A percentile compares a stretch with the other conserved stretches of the same genome.
Conservation (phyloP, 768 basidiomycete species). For the Macrolepiota albuminosa region DNA sequence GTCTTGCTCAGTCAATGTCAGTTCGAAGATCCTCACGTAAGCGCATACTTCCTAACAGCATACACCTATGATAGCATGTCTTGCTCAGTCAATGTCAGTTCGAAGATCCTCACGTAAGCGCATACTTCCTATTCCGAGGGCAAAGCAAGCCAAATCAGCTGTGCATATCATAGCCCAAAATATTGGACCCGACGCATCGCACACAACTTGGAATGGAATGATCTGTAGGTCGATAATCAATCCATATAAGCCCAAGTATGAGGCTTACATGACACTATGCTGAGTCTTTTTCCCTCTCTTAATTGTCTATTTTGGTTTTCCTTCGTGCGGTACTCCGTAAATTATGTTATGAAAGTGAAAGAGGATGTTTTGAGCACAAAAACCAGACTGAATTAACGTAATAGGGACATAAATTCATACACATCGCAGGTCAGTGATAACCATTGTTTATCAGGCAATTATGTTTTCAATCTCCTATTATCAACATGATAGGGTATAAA, state of each 20-base stretch:
- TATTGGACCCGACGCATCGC: background rate
- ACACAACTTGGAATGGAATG: background rate
- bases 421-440: background rate
- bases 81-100: background rate
- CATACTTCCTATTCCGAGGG: too few relatives aligned
- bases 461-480: background rate
- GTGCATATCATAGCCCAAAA: background rate
- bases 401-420: background rate
- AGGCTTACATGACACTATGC: too few relatives aligned
- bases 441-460: too few relatives aligned
- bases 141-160: too few relatives aligned
- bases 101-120: background rate
- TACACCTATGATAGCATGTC: background rate
- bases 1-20: background rate
- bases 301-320: background rate
- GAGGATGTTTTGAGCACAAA: background rate
- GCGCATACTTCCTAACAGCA: background rate
- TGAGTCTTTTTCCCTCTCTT: background rate
- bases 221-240: background rate
- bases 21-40: background rate
- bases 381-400: background rate
- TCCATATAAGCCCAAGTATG: background rate
- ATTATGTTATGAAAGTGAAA: too few relatives aligned
- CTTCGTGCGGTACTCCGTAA: background rate
- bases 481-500: background rate